These are phyloP conservation scores for Plasmodium relictum DNA, from an alignment of 169 alveolate species.

Conservation along the genomic window DNA sequence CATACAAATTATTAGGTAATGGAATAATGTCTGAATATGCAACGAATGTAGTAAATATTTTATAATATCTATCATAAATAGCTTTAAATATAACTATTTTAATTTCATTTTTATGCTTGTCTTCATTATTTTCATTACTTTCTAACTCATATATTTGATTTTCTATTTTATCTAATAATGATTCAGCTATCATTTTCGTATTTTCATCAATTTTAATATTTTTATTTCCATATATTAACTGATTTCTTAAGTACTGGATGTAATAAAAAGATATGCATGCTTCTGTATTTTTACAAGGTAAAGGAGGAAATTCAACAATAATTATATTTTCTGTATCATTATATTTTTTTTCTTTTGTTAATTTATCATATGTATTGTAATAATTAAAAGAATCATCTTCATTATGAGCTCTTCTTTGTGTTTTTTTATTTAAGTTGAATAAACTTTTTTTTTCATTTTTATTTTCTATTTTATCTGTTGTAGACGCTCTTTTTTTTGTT, in stretches of 20 bases:
- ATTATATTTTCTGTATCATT: constrained; percentile 60
- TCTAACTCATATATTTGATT: constrained; percentile 51
- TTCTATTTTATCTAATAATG: constrained; percentile 64
- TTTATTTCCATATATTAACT: constrained; percentile 74
- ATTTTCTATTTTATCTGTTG: constrained; percentile 17
- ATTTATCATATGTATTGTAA: not conserved
- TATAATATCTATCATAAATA: constrained; percentile 71
- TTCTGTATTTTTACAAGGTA: constrained; percentile 72
- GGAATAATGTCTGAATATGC: constrained; percentile 55
- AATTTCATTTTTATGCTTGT: constrained; percentile 56
- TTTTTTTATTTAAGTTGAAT: constrained; percentile 44
- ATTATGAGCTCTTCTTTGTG: constrained; percentile 76
- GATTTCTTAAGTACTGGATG: constrained; percentile 68
- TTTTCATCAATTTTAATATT: constrained; percentile 65
- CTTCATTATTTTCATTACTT: constrained; percentile 6
- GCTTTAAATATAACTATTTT: constrained; percentile 48
- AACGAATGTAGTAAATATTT: constrained; percentile 52
- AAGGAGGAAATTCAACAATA: constrained; percentile 62
- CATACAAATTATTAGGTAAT: constrained; percentile 65
- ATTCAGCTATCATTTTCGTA: constrained; percentile 70
- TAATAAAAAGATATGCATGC: constrained; percentile 69
- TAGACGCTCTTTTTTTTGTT: constrained; percentile 47
- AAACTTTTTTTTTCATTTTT: constrained; percentile 34
- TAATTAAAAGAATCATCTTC: constrained; percentile 55
- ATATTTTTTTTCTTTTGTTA: constrained; percentile 9